Conservation (phyloP, 768 basidiomycete species). For the Lentinus tigrinus region DNA sequence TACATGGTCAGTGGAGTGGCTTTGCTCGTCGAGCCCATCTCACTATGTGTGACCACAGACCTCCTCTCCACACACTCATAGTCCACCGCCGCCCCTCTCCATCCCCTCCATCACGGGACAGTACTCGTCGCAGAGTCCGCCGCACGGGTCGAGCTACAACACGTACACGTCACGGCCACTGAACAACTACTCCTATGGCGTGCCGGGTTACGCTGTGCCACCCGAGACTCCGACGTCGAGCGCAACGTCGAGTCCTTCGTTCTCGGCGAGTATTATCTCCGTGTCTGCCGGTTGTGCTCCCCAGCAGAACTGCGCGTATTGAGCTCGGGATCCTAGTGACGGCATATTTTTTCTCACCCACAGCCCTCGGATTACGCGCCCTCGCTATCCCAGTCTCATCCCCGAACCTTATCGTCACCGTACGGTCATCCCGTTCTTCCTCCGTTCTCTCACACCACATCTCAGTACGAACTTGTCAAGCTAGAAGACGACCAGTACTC, state of each 20-base stretch:
- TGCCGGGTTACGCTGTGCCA: constrained; percentile 59
- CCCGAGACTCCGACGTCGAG: constrained; percentile 67
- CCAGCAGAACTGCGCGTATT: constrained; percentile 30
- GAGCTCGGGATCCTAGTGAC: constrained; percentile 60
- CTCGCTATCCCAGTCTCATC: constrained; percentile 18
- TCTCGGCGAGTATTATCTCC: constrained; percentile 78
- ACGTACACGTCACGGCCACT: constrained; percentile 10
- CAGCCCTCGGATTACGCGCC: constrained; percentile 66
- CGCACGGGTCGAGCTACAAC: constrained; percentile 9
- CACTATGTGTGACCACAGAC: background rate
- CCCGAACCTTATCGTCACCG: constrained; percentile 9
- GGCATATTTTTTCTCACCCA: constrained; percentile 39
- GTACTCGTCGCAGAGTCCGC: constrained; percentile 17
- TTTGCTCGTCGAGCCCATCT: background rate
- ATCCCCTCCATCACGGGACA: constrained; percentile 22
- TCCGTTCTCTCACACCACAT: constrained; percentile 18
- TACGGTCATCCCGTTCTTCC: constrained; percentile 19
- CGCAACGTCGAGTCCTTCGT: constrained; percentile 74
- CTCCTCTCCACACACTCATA: constrained; percentile 22
- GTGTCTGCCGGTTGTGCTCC: constrained; percentile 28
- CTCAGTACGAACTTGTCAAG: constrained; percentile 51
- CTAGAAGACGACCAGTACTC: constrained; percentile 65
- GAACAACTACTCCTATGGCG: constrained; percentile 52
- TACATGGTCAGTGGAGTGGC: constrained; percentile 24
- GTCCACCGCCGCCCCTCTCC: constrained; percentile 27